Base-by-base conservation (phyloP, 345 rosid genomes). In the Acer yangbiense region DNA sequence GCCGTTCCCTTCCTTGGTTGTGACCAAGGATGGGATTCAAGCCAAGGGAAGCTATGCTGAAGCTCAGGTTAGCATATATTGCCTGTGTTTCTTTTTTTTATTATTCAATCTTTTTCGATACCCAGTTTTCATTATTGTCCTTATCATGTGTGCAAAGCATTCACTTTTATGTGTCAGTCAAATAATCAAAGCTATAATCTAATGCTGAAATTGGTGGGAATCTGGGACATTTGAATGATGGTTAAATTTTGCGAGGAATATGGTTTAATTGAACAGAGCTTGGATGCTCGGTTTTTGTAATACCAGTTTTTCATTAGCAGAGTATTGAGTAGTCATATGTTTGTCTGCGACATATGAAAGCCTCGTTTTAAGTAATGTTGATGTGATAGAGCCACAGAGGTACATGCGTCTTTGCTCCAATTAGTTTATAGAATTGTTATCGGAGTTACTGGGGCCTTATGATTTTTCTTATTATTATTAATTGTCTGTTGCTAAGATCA, bases 11-110 rank as follows among this genome's bases (percentile, higher is more conserved):
- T 91, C 99, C 3, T 66, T 97, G 73, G 73, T 89, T 2, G 77
- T 97, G 52, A 84, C 91, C 14, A 82, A 92, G 10, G 75, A 88
- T 9, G 94, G 94, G 7, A 77, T 94, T 67, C 81, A 83, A 41
- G 96, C 99, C 12, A 89, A 90, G 75, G 99, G 99, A 41, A 88
- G 92, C 85, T 96, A 90, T 73, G 98, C 98, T 18, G 91, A 92
- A 86, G 91, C 99, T 76, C 99, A 96, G 98, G 98, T 84, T 68
- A 68, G 78, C 39, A 12, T 77, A 8, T 60, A 9, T 9, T 60
- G 7, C 21, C 4, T 12, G 9, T 35, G 7, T 3, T 6, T 16
- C 0, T 48, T 76, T 57, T 25, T 32, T 23, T n/a, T n/a, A n/a
- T n/a, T 10, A 8, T 64, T 39, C 35, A 18, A 39, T 48, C 27